Percentiles rank a stretch among this genome's conserved stretches.
Conservation (phyloP, 2,329 filamentous ascomycete genomes). For the Aspergillus costaricaensis region DNA sequence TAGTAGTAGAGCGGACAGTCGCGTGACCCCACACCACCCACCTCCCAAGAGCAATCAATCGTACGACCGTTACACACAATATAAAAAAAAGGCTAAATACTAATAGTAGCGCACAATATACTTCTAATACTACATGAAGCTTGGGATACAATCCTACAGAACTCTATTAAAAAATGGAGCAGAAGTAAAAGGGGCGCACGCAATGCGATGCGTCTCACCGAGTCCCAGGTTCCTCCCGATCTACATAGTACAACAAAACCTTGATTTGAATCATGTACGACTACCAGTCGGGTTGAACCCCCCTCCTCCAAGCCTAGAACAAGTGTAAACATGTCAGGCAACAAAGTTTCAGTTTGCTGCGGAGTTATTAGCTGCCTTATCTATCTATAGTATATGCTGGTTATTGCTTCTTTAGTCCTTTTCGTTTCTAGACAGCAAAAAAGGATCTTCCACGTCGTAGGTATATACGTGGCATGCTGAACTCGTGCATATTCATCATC, state of each 20-base stretch:
- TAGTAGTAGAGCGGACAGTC: neutral
- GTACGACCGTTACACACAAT: neutral
- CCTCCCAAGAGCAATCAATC: neutral
- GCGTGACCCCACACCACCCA: constrained; percentile 7
- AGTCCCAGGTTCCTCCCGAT: neutral
- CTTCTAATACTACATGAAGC: too few species aligned
- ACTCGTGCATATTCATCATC: neutral
- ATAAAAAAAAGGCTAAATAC: neutral
- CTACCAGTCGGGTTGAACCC: neutral
- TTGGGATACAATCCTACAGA: neutral
- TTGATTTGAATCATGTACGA: neutral
- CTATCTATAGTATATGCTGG: neutral
- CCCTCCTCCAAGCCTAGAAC: neutral
- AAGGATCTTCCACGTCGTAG: neutral
- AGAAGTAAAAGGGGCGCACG: neutral
- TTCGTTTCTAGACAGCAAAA: neutral
- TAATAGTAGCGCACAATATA: too few species aligned
- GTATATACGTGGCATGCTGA: neutral
- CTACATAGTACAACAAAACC: neutral
- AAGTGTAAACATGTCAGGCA: neutral
- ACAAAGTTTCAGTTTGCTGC: neutral
- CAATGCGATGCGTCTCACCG: neutral
- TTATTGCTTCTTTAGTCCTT: neutral
- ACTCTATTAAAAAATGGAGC: neutral
- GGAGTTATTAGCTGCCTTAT: neutral